Evolutionary conservation across 2,329 filamentous ascomycete genomes (phyloP).

Genomic region (Oidium heveae): DNA sequence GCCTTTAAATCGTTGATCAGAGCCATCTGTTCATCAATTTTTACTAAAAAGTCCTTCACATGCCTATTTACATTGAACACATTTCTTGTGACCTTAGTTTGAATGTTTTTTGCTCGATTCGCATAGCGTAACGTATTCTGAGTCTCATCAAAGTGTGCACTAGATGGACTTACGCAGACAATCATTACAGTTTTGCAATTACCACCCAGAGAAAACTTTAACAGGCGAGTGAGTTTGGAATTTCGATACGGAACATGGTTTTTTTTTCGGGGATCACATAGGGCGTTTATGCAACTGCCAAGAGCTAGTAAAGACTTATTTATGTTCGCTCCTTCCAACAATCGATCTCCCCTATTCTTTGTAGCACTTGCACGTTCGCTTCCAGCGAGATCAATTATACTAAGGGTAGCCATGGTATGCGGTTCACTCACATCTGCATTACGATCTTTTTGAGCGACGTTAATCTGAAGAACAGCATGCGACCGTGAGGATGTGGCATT

Average conservation of each 20-base stretch:
- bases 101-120: slow-evolving; percentile 96
- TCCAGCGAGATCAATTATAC: slow-evolving; percentile 91
- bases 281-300: slow-evolving; percentile 92
- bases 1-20: slow-evolving; percentile 87
- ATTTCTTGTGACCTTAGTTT: slow-evolving; percentile 97
- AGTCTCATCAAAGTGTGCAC: slow-evolving; percentile 90
- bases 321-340: slow-evolving; percentile 92
- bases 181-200: slow-evolving; percentile 99
- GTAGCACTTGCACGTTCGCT: slow-evolving; percentile 91
- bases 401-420: slow-evolving; percentile 92
- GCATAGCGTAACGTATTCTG: slow-evolving; percentile 95
- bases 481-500: slow-evolving; percentile 95
- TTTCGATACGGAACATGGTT: slow-evolving; percentile 95
- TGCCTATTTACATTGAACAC: slow-evolving; percentile 98
- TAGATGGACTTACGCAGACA: slow-evolving; percentile 90
- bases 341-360: slow-evolving; percentile 77
- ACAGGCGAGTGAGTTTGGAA: slow-evolving; percentile 79
- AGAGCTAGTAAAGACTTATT: slow-evolving; percentile 92
- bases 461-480: slow-evolving; percentile 92
- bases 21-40: slow-evolving; percentile 97
- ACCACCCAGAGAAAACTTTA: slow-evolving; percentile 91
- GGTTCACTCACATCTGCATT: slow-evolving; percentile 84
- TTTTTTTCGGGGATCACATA: slow-evolving; percentile 75
- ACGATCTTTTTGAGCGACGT: slow-evolving; percentile 77
- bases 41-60: slow-evolving; percentile 96